These are phyloP conservation scores for Globisporangium middletonii DNA, from an alignment of 352 stramenopile genomes.

Conservation along the genomic window DNA sequence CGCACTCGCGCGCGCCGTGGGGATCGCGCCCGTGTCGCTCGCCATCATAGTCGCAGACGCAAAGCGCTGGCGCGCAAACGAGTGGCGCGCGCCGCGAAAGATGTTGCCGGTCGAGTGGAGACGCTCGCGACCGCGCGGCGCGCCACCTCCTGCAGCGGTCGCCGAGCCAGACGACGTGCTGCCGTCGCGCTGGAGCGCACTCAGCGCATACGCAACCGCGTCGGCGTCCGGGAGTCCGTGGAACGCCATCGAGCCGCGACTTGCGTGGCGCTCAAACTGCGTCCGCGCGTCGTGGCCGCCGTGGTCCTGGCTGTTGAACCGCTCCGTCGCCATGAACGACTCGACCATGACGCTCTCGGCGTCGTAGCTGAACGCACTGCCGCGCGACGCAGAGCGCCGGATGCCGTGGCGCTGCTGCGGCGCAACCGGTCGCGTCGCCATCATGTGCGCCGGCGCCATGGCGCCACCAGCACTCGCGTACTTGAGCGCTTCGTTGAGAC, in stretches of 20 bases:
- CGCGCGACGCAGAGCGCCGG: constrained; percentile 38
- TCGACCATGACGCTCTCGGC: constrained; percentile 87
- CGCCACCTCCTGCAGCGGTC: neutral
- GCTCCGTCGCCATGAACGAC: constrained; percentile 80
- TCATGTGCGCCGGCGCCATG: constrained; percentile 3
- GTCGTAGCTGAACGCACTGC: constrained; percentile 86
- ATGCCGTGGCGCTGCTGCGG: constrained; percentile 10
- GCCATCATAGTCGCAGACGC: constrained; percentile 27
- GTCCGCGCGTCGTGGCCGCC: constrained; percentile 33
- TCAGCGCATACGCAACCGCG: constrained; percentile 8
- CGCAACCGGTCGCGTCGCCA: constrained; percentile 15
- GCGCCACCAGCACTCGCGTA: constrained; percentile 14
- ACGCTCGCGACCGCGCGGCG: constrained; percentile 10
- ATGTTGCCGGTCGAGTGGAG: constrained; percentile 52
- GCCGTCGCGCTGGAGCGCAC: constrained; percentile 8
- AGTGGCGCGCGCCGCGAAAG: constrained; percentile 59
- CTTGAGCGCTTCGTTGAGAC: constrained; percentile 12
- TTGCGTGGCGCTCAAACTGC: constrained; percentile 77
- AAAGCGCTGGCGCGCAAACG: constrained; percentile 41
- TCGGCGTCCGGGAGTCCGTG: constrained; percentile 38
- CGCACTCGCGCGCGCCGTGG: neutral
- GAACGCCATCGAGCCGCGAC: constrained; percentile 79
- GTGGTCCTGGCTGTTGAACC: constrained; percentile 33
- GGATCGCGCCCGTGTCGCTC: neutral
- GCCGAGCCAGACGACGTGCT: neutral